A percentile compares a stretch with the other conserved stretches of the same genome.
phyloP scores from a whole-genome alignment of 495 filamentous ascomycete genomes.

The Aspergillus wentii region DNA sequence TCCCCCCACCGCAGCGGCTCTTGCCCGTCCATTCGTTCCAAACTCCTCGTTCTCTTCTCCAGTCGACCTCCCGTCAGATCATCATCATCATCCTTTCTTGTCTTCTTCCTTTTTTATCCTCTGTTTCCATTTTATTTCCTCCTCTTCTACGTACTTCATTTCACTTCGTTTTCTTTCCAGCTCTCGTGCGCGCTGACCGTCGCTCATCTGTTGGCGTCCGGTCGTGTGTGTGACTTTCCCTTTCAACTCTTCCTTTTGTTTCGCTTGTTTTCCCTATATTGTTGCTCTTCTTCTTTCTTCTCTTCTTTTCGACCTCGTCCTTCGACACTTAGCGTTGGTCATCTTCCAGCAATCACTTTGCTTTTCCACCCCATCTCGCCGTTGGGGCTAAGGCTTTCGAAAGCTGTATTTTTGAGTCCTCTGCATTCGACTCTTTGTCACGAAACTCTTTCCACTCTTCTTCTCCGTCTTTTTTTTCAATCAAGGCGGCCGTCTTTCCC shows the following conservation, averaged over 20 bases:
- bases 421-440: constrained; percentile 20
- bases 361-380: constrained; percentile 11
- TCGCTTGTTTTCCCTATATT: constrained; percentile 15
- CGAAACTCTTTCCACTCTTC: constrained; percentile 18
- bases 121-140: constrained; percentile 28
- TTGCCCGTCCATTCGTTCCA: constrained; percentile 21
- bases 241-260: constrained; percentile 6
- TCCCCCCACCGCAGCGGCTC: constrained; percentile 38
- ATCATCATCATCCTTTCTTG: constrained; percentile 18
- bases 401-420: constrained; percentile 12
- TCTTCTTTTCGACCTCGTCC: constrained; percentile 2
- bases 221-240: constrained; percentile 3
- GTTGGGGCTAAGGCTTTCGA: constrained; percentile 9
- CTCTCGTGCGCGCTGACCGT: constrained; percentile 1
- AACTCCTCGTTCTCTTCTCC: constrained; percentile 20
- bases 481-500: constrained; percentile 8
- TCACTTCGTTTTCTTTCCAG: constrained; percentile 3
- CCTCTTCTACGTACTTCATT: too few species aligned
- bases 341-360: too few species aligned
- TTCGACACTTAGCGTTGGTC: too few species aligned
- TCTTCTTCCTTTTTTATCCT: constrained; percentile 28
- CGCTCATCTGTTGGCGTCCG: constrained; percentile 6
- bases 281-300: constrained; percentile 5
- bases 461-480: constrained; percentile 21
- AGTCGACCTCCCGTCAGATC: constrained; percentile 14